Conservation (phyloP, 441 rosid species). For the Breynia disticha region DNA sequence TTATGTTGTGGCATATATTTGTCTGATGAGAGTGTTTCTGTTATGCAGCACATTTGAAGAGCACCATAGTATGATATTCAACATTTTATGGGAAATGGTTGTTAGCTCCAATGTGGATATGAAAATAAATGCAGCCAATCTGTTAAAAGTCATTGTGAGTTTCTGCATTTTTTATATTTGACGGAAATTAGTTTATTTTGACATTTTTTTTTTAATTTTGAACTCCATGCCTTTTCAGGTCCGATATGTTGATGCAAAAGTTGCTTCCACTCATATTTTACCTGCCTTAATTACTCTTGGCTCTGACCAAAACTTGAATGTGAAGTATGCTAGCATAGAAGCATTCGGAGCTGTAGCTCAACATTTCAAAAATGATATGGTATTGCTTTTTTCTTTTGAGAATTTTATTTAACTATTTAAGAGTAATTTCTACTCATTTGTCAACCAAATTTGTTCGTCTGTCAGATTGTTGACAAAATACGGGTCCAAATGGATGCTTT, state of each 20-base stretch:
- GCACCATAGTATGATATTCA: conserved; percentile 75
- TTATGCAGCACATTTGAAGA: conserved; percentile 71
- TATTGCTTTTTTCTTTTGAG: conserved; percentile 16
- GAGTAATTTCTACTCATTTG: background rate
- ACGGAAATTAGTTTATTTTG: background rate
- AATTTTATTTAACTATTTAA: too few species aligned
- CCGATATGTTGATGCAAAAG: conserved; percentile 72
- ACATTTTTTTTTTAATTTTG: background rate
- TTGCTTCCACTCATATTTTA: conserved; percentile 70
- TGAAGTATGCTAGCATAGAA: conserved; percentile 93
- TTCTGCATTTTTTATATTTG: conserved; percentile 4
- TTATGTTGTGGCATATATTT: conserved; percentile 12
- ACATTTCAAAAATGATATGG: conserved; percentile 89
- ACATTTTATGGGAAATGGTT: conserved; percentile 93
- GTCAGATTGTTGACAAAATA: conserved; percentile 96
- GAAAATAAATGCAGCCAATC: conserved; percentile 69
- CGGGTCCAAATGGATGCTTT: conserved; percentile 99
- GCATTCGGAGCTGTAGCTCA: conserved; percentile 97
- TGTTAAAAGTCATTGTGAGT: conserved; percentile 81
- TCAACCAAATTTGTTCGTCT: conserved; percentile 14
- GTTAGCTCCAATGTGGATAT: conserved; percentile 66
- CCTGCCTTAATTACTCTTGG: conserved; percentile 96
- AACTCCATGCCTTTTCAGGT: conserved; percentile 39
- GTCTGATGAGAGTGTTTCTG: conserved; percentile 17
- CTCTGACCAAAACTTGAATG: conserved; percentile 87